Base-by-base conservation (phyloP, 108 stramenopile genomes). In the Discostella stelligeroides region DNA sequence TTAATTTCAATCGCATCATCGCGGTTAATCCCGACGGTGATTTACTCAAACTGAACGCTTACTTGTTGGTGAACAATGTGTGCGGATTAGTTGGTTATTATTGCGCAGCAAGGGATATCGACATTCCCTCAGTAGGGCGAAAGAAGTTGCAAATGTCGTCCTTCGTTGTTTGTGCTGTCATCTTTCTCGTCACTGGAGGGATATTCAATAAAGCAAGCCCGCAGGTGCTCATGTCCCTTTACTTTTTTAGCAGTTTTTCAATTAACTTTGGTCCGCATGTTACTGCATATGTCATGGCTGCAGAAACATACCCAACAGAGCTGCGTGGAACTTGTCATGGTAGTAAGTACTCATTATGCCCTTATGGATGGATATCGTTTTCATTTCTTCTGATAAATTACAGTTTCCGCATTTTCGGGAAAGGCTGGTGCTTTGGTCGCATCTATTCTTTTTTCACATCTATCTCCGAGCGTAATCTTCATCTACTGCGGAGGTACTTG, bases 221-320 rank as follows among this genome's bases (percentile, higher is more conserved):
- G n/a, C 49, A 34, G 1, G 24, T 37, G 14, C 61, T 72, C 25
- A 64, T 72, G 47, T 24, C 27, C 28, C 46, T 72, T n/a, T 72
- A 55, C 63, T 64, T 72, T 37, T 29, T 64, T 8, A 50, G 48
- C 41, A 72, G 70, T 64, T 64, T 72, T 18, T 13, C 50, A 14
- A 47, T 62, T 7, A 45, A 72, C 21, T 72, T 72, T 50, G 70
- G 60, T 1, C 43, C 40, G 13, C 50, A 50, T 50, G 53, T 54
- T 29, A 55, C 63, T 4, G 64, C 63, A 2, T 64, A 72, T 42
- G 63, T 72, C 40, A 72, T 72, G 70, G 70, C 70, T 6, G 70
- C 70, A 3, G 70, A 72, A 72, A 72, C 70, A 1, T 72, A 64
- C 45, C 70, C 70, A 27, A 51, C 70, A 11, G 70, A 72, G 17